Evolutionary conservation across 2,329 filamentous ascomycete genomes (phyloP).

Genomic region (Fusarium floridanum): DNA sequence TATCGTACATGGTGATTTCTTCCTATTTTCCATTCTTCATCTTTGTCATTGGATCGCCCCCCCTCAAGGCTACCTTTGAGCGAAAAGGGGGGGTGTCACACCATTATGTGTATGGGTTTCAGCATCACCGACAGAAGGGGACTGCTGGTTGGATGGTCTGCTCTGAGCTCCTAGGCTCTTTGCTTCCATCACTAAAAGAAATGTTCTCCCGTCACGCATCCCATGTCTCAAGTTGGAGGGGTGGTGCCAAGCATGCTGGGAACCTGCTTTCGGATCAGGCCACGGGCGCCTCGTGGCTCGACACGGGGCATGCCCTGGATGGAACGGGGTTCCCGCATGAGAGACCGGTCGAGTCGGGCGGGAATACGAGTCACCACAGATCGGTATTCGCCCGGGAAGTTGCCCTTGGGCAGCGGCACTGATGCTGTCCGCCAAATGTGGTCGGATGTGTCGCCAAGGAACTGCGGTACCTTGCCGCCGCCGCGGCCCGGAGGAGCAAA

Average conservation of each 20-base stretch:
- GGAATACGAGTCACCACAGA: slow-evolving; percentile 76
- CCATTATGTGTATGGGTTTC: not conserved
- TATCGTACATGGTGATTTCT: slow-evolving; percentile 44
- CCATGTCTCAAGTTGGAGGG: slow-evolving; percentile 52
- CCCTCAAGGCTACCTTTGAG: slow-evolving; percentile 5
- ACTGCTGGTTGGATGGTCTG: slow-evolving; percentile 13
- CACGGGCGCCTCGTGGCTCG: slow-evolving; percentile 63
- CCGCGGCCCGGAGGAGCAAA: slow-evolving; percentile 53
- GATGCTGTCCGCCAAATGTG: slow-evolving; percentile 82
- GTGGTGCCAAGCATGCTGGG: slow-evolving; percentile 61
- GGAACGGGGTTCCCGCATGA: slow-evolving; percentile 93
- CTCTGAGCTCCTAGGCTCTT: not conserved
- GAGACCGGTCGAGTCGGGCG: slow-evolving; percentile 82
- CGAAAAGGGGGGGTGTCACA: not conserved
- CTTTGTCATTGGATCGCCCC: slow-evolving; percentile 8
- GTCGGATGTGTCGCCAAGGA: slow-evolving; percentile 79
- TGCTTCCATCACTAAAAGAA: not conserved
- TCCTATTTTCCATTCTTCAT: slow-evolving; percentile 21
- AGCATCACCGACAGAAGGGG: not conserved
- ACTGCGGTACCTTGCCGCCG: slow-evolving; percentile 64
- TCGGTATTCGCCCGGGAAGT: slow-evolving; percentile 73
- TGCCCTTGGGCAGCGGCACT: slow-evolving; percentile 70
- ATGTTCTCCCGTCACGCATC: not conserved
- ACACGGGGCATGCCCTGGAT: slow-evolving; percentile 87
- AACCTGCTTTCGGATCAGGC: slow-evolving; percentile 69